Base-by-base conservation (phyloP, 192 early-diverging fungal species). In the Fimicolochytrium jonesii region DNA sequence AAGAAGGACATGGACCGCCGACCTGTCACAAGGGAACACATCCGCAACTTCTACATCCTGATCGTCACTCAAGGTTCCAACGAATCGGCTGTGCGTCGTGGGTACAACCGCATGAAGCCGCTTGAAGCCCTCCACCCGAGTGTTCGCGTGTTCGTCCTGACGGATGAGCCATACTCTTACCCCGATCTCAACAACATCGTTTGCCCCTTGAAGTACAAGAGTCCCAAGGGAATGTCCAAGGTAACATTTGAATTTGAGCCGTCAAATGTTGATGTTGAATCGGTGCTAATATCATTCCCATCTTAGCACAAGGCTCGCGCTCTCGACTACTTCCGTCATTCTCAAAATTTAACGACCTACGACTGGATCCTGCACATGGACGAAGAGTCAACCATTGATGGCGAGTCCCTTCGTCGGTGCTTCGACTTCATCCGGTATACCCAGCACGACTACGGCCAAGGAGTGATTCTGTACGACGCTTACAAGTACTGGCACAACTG, bases 291-390 rank as follows among this genome's bases (percentile, higher is more conserved):
- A n/a, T n/a, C n/a, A n/a, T 50, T 9, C 11, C 11, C 22, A 41
- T 57, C 64, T 35, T 71, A 76, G 64, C 74, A 79, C 68, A 79
- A 79, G 57, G 77, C 77, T 0, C 73, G 77, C 23, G 77, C 77
- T 15, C 67, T 79, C 37, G 77, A 79, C 45, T 79, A 72, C 72
- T 79, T 75, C 66, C 73, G 77, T 37, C 74, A 76, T 43, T 67
- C 70, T 6, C 58, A 71, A 59, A 32, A 53, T 6, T 69, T 61
- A 51, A 71, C 77, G 32, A 69, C 72, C 41, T 64, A 74, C 53
- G 77, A 79, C 68, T 79, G 77, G 77, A 56, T 79, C 32, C 62
- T 79, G 28, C 77, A 79, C 50, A 54, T 79, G 50, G 77, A 79
- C 51, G 77, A 79, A 55, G 77, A 79, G 50, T 73, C 70, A 36